Conservation (phyloP, 2,329 filamentous ascomycete species). For the Akanthomyces uredinophilus region DNA sequence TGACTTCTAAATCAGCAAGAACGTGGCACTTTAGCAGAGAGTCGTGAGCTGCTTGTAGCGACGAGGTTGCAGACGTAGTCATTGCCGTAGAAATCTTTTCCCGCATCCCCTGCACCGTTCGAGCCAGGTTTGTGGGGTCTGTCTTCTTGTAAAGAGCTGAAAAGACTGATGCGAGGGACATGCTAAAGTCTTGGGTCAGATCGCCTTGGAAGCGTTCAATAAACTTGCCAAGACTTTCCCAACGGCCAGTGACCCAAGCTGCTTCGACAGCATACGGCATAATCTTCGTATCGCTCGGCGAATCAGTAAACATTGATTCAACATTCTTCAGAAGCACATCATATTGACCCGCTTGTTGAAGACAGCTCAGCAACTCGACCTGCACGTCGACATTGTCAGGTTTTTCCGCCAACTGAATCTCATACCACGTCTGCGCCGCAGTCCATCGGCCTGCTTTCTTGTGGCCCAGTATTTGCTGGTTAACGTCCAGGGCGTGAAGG, state of each 20-base stretch:
- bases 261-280: conserved; percentile 86
- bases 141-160: conserved; percentile 54
- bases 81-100: conserved; percentile 68
- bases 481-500: conserved; percentile 78
- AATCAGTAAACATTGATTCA: conserved; percentile 61
- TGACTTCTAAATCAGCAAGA: conserved; percentile 78
- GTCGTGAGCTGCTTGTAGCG: conserved; percentile 78
- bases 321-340: conserved; percentile 84
- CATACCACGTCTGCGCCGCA: conserved; percentile 95
- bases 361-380: conserved; percentile 75
- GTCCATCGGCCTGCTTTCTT: conserved; percentile 90
- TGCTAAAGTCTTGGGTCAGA: conserved; percentile 63
- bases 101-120: conserved; percentile 58
- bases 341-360: conserved; percentile 94
- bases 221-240: conserved; percentile 68
- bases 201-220: conserved; percentile 50
- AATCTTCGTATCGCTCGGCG: conserved; percentile 54
- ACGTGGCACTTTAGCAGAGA: conserved; percentile 82
- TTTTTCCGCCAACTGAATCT: conserved; percentile 76
- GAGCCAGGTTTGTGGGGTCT: conserved; percentile 48
- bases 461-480: conserved; percentile 90
- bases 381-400: conserved; percentile 75
- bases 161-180: conserved; percentile 61
- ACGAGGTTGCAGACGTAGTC: conserved; percentile 71
- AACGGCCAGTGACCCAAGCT: conserved; percentile 82